Conservation (phyloP, 2,329 filamentous ascomycete genomes). For the Ceratocystis ficicola region DNA sequence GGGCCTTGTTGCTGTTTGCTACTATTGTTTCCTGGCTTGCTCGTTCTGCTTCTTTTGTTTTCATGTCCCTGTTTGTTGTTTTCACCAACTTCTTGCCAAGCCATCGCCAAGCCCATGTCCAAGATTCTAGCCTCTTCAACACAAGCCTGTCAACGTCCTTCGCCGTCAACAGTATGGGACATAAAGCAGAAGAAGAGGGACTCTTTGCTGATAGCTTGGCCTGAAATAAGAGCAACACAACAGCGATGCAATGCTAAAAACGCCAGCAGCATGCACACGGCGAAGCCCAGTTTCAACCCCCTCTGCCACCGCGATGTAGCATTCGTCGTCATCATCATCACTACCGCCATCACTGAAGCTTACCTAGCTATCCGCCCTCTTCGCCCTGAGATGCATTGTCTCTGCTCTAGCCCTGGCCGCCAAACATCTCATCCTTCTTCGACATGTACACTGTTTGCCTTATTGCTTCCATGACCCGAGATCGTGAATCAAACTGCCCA, state of each 20-base stretch:
- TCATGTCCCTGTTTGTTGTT: neutral
- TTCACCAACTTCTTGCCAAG: neutral
- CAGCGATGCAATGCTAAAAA: too few species aligned
- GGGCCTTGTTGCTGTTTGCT: neutral
- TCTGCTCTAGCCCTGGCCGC: neutral
- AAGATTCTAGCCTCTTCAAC: conserved; percentile 1
- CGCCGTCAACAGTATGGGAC: neutral
- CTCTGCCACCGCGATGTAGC: too few species aligned
- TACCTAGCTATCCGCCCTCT: too few species aligned
- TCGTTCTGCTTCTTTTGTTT: neutral
- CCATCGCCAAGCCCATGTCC: neutral
- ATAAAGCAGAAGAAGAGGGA: neutral
- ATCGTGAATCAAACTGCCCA: neutral
- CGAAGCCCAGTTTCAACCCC: too few species aligned
- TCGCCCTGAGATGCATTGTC: neutral
- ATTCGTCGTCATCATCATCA: too few species aligned
- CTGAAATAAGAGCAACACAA: neutral
- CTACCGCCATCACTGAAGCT: too few species aligned
- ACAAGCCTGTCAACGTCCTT: neutral
- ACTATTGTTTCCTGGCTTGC: neutral
- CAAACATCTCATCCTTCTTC: neutral
- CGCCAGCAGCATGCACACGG: too few species aligned
- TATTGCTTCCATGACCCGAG: neutral
- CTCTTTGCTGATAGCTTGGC: neutral
- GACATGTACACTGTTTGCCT: neutral